Evolutionary conservation across 1,284 basidiomycete species (phyloP).

Genomic region (Ganoderma meredithae): DNA sequence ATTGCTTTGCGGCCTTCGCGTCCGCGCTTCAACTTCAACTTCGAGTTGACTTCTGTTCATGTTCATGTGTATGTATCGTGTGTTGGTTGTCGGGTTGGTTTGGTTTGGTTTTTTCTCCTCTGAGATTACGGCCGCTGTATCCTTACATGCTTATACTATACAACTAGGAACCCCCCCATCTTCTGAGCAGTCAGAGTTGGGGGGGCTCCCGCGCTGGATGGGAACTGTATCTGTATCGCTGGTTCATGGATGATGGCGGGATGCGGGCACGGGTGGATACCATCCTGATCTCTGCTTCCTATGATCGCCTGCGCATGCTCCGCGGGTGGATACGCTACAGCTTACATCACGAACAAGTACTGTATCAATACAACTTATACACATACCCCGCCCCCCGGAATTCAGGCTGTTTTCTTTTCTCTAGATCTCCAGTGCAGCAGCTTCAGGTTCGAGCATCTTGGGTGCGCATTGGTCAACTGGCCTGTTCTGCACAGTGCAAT

Average conservation of each 20-base stretch:
- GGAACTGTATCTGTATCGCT: conserved; percentile 4
- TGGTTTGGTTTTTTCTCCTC: background rate
- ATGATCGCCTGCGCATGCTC: background rate
- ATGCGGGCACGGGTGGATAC: background rate
- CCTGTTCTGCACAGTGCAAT: no score
- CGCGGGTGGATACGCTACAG: background rate
- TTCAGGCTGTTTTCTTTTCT: background rate
- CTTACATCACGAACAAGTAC: conserved; percentile 1
- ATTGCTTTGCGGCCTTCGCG: background rate
- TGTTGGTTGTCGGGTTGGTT: background rate
- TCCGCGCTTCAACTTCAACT: background rate
- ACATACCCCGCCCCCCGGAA: background rate
- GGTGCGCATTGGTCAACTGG: background rate
- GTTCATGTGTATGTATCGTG: no score
- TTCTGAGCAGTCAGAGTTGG: background rate
- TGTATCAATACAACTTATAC: conserved; percentile 3
- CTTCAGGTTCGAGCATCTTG: background rate
- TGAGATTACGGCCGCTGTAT: background rate
- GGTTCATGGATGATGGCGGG: background rate
- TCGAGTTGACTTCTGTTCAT: background rate
- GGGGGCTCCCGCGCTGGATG: background rate
- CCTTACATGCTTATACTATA: conserved; percentile 7
- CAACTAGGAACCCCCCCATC: background rate
- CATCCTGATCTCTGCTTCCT: background rate
- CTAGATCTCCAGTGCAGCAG: no score